These are phyloP conservation scores for Phalaenopsis hybrid DNA, from an alignment of 116 monocot genomes.

Conservation along the genomic window DNA sequence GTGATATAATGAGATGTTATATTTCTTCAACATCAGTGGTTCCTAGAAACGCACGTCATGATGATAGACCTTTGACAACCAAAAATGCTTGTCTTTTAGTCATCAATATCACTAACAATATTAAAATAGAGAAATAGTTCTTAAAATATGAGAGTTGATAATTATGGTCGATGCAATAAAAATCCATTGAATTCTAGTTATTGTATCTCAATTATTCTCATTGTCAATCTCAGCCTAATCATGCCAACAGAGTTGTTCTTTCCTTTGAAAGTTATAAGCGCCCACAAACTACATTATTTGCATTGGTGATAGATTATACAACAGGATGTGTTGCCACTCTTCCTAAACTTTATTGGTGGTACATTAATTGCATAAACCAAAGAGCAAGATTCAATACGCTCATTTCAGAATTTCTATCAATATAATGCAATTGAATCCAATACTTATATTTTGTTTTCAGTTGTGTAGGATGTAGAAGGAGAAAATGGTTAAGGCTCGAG, in stretches of 20 bases:
- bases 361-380: conserved; percentile 22
- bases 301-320: conserved; percentile 32
- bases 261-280: conserved; percentile 28
- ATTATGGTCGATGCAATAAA: conserved; percentile 20
- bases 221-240: conserved; percentile 31
- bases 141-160: conserved; percentile 17
- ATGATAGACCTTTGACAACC: conserved; percentile 4
- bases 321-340: conserved; percentile 33
- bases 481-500: background rate
- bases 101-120: conserved; percentile 8
- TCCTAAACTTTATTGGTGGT: conserved; percentile 45
- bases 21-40: conserved; percentile 13
- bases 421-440: conserved; percentile 14
- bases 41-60: conserved; percentile 11
- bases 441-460: conserved; percentile 16
- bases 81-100: conserved; percentile 5
- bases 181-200: conserved; percentile 40
- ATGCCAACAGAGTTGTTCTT: conserved; percentile 30
- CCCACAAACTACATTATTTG: conserved; percentile 32
- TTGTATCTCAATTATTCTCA: conserved; percentile 41
- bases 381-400: conserved; percentile 11
- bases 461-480: conserved; percentile 10
- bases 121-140: conserved; percentile 31
- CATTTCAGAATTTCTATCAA: conserved; percentile 9
- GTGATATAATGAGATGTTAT: conserved; percentile 17